These are phyloP conservation scores for Austropuccinia psidii DNA, from an alignment of 1,284 basidiomycete genomes.

Conservation along the genomic window DNA sequence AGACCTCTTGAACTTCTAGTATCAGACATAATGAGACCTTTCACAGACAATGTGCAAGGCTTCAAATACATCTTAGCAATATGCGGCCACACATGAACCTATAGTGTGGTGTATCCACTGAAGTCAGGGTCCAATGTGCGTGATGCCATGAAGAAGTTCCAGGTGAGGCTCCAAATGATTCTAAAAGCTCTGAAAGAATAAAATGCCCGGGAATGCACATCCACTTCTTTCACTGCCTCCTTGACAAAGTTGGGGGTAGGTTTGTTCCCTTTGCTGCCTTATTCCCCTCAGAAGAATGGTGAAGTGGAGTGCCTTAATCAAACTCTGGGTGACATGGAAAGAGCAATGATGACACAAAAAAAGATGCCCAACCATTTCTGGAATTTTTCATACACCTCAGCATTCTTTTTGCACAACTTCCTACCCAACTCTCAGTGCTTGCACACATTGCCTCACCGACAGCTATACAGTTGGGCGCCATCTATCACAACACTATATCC, in stretches of 20 bases:
- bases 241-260: background rate
- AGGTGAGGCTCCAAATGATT: no score
- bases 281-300: background rate
- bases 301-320: background rate
- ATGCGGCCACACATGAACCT: no score
- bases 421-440: background rate
- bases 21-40: no score
- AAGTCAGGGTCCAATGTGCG: no score
- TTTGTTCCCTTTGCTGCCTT: background rate
- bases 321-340: background rate
- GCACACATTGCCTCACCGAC: background rate
- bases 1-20: no score
- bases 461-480: background rate
- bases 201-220: background rate
- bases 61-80: no score
- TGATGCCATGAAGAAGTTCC: no score
- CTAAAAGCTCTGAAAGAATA: background rate
- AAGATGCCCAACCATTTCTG: background rate
- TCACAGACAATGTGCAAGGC: no score
- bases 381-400: background rate
- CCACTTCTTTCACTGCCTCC: no score
- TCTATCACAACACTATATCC: background rate
- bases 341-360: background rate
- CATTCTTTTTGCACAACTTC: background rate
- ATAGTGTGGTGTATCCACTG: no score